A percentile compares a stretch with the other conserved stretches of the same genome.
Conservation (phyloP, 1,284 basidiomycete genomes). For the Kalmanozyma brasiliensis region DNA sequence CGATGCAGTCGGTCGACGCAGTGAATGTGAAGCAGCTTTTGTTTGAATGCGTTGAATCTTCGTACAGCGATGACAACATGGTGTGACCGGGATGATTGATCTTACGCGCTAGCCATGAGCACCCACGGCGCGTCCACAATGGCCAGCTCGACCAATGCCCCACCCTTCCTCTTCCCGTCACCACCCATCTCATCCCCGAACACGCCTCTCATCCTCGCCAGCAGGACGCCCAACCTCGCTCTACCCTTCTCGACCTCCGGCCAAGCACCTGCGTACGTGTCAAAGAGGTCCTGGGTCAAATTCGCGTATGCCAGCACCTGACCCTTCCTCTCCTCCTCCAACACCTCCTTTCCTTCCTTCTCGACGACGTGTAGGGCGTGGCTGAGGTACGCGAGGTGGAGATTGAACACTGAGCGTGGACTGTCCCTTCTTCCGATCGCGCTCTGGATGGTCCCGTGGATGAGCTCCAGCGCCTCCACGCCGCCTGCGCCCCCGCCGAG, state of each 20-base stretch:
- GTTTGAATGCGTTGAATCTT: too few species aligned
- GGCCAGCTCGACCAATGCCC: slow-evolving; percentile 3
- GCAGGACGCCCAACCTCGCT: not conserved
- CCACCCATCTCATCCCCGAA: not conserved
- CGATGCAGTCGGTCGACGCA: too few species aligned
- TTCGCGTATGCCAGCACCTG: slow-evolving; percentile 25
- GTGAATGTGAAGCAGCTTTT: too few species aligned
- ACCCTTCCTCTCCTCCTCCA: slow-evolving; percentile 6
- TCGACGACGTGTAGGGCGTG: slow-evolving; percentile 14
- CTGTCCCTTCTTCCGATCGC: slow-evolving; percentile 2
- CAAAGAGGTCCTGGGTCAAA: slow-evolving; percentile 25
- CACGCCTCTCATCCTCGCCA: slow-evolving; percentile 4
- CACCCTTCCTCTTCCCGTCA: not conserved
- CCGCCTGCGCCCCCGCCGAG: not conserved
- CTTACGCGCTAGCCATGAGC: not conserved
- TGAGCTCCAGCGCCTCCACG: slow-evolving; percentile 9
- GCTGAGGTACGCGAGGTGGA: slow-evolving; percentile 22
- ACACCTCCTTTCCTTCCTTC: not conserved
- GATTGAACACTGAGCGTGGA: slow-evolving; percentile 15
- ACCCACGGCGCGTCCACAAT: slow-evolving; percentile 29
- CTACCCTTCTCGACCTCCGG: slow-evolving; percentile 22
- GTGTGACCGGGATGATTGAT: too few species aligned
- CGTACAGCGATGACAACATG: too few species aligned
- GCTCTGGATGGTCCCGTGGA: slow-evolving; percentile 27
- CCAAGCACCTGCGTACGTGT: slow-evolving; percentile 10